Conservation (phyloP, 441 rosid species). For the California macrophylla region DNA sequence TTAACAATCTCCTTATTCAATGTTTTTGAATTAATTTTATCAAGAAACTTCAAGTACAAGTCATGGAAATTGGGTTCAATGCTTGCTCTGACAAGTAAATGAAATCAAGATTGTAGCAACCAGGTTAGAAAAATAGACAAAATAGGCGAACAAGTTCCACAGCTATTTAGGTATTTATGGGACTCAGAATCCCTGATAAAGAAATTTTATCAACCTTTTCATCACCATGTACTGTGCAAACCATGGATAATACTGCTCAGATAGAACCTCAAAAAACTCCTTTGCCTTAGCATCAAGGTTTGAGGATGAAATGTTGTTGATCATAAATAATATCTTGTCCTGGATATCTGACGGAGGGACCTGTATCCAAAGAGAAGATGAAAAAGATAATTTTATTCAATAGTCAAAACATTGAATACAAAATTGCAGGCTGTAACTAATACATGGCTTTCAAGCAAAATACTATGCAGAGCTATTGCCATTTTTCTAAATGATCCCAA, state of each 20-base stretch:
- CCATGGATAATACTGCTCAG: slow-evolving; percentile 87
- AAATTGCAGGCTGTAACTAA: not conserved
- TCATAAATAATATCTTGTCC: slow-evolving; percentile 86
- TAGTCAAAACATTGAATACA: not conserved
- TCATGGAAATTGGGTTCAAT: slow-evolving; percentile 98
- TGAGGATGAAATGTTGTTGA: slow-evolving; percentile 75
- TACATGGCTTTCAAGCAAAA: not conserved
- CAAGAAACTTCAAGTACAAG: slow-evolving; percentile 87
- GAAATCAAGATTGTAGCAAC: not conserved
- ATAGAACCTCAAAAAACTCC: slow-evolving; percentile 73
- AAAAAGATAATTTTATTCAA: not conserved
- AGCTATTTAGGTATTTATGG: not conserved
- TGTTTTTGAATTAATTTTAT: slow-evolving; percentile 76
- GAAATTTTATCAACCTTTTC: slow-evolving; percentile 57
- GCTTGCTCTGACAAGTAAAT: slow-evolving; percentile 66
- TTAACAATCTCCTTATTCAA: slow-evolving; percentile 80
- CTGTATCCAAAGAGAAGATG: slow-evolving; percentile 34
- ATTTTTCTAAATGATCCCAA: not conserved
- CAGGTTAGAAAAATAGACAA: not conserved
- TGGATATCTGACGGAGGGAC: slow-evolving; percentile 77
- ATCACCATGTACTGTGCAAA: slow-evolving; percentile 98
- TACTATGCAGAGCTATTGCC: not conserved
- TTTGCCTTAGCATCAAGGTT: slow-evolving; percentile 81
- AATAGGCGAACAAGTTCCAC: not conserved
- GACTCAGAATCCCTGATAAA: not conserved